Evolutionary conservation across 352 stramenopile genomes (phyloP).

Genomic region (Phytophthora quininea): DNA sequence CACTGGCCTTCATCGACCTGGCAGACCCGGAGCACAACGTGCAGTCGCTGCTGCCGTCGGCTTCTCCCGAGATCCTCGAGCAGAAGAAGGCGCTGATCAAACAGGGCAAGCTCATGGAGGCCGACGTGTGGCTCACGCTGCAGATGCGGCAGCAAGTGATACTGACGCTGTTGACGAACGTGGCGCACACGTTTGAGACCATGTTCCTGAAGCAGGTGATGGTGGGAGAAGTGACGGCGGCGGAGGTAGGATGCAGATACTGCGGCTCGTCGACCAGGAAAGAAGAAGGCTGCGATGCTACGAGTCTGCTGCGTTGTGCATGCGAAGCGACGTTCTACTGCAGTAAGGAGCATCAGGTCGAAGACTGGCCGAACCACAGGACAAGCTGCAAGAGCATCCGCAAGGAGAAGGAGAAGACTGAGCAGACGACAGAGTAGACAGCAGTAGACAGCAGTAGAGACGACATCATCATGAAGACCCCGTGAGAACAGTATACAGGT

Average conservation of each 20-base stretch:
- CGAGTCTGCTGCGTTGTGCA: conserved; percentile 64
- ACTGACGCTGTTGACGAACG: conserved; percentile 79
- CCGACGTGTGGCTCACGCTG: conserved; percentile 84
- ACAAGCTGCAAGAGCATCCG: conserved; percentile 76
- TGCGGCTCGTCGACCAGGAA: conserved; percentile 59
- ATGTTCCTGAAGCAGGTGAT: conserved; percentile 82
- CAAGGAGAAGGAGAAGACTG: conserved; percentile 40
- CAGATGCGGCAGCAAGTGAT: conserved; percentile 89
- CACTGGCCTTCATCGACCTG: conserved; percentile 81
- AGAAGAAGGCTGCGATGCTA: conserved; percentile 12
- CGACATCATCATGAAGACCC: conserved; percentile 4
- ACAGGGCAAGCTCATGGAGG: conserved; percentile 78
- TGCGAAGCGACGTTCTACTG: conserved; percentile 85
- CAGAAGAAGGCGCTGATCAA: conserved; percentile 73
- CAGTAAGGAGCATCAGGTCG: conserved; percentile 82
- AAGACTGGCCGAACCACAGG: conserved; percentile 87
- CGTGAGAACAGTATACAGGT: not conserved
- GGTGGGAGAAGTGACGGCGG: conserved; percentile 63
- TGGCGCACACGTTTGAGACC: conserved; percentile 85
- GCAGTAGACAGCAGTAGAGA: conserved; percentile 1
- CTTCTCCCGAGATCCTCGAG: conserved; percentile 53
- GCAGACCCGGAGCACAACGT: conserved; percentile 75
- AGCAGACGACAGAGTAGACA: conserved; percentile 10
- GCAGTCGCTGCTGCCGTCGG: conserved; percentile 77
- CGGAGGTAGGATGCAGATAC: conserved; percentile 70